phyloP scores from a whole-genome alignment of 192 early-diverging fungal species.

The Coemansia sp. region DNA sequence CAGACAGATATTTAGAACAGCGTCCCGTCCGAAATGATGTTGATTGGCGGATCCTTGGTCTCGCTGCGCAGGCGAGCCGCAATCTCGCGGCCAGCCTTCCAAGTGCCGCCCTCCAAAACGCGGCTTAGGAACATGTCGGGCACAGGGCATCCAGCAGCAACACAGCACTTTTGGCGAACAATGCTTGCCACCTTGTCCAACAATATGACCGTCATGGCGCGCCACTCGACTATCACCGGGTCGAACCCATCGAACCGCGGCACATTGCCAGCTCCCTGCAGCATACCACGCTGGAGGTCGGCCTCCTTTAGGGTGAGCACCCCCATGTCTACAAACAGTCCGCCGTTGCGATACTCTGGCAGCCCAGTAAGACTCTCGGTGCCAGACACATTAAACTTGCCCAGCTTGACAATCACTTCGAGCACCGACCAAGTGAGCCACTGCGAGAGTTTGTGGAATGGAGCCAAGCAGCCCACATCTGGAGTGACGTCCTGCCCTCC shows the following conservation, averaged over 20 bases:
- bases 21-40: constrained; percentile 80
- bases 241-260: constrained; percentile 74
- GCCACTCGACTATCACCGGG: constrained; percentile 87
- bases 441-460: constrained; percentile 93
- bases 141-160: constrained; percentile 40
- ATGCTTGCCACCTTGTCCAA: constrained; percentile 67
- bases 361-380: constrained; percentile 76
- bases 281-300: constrained; percentile 57
- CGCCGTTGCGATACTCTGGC: constrained; percentile 82
- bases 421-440: constrained; percentile 93
- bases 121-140: constrained; percentile 67
- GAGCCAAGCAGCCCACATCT: constrained; percentile 53
- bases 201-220: constrained; percentile 81
- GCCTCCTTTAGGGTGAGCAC: constrained; percentile 61
- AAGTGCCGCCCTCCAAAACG: constrained; percentile 88
- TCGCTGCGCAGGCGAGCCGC: constrained; percentile 71
- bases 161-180: constrained; percentile 56
- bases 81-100: constrained; percentile 90
- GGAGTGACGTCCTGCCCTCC: too few species aligned
- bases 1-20: constrained; percentile 57
- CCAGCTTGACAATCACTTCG: constrained; percentile 67
- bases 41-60: constrained; percentile 88
- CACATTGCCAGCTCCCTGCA: constrained; percentile 34
- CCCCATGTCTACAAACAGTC: constrained; percentile 81
- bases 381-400: constrained; percentile 49